These are phyloP conservation scores for Dissoconium aciculare DNA, from an alignment of 2,329 filamentous ascomycete genomes.

Conservation along the genomic window DNA sequence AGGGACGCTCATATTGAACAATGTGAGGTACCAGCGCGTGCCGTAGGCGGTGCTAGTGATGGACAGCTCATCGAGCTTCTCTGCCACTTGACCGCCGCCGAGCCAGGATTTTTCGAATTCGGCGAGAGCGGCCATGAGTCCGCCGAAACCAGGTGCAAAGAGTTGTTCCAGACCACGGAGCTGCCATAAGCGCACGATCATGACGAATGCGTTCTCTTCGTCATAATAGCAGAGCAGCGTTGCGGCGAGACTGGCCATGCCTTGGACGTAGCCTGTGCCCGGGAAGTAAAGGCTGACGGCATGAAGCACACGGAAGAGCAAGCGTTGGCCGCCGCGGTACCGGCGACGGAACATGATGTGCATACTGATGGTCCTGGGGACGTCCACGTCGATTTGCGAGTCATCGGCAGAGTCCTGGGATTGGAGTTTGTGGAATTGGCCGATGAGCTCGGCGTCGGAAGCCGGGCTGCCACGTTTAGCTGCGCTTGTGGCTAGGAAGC, in stretches of 20 bases:
- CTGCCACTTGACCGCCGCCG: constrained; percentile 57
- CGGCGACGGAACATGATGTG: constrained; percentile 94
- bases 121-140: constrained; percentile 68
- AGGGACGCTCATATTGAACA: constrained; percentile 94
- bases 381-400: constrained; percentile 92
- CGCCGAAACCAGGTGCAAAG: constrained; percentile 70
- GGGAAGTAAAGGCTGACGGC: constrained; percentile 83
- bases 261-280: constrained; percentile 87
- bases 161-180: constrained; percentile 71
- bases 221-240: constrained; percentile 94
- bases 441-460: constrained; percentile 56
- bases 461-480: constrained; percentile 41
- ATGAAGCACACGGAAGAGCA: constrained; percentile 85
- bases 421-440: constrained; percentile 57
- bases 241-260: constrained; percentile 86
- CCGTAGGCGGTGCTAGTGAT: constrained; percentile 89
- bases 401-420: constrained; percentile 69
- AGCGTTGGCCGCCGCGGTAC: constrained; percentile 80
- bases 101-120: constrained; percentile 84
- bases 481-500: constrained; percentile 69
- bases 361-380: constrained; percentile 81
- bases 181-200: constrained; percentile 91
- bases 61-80: constrained; percentile 59
- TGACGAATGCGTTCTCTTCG: constrained; percentile 84
- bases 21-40: constrained; percentile 89